Base-by-base conservation (phyloP, 176 grass and related monocot genomes). In the Lolium perenne region DNA sequence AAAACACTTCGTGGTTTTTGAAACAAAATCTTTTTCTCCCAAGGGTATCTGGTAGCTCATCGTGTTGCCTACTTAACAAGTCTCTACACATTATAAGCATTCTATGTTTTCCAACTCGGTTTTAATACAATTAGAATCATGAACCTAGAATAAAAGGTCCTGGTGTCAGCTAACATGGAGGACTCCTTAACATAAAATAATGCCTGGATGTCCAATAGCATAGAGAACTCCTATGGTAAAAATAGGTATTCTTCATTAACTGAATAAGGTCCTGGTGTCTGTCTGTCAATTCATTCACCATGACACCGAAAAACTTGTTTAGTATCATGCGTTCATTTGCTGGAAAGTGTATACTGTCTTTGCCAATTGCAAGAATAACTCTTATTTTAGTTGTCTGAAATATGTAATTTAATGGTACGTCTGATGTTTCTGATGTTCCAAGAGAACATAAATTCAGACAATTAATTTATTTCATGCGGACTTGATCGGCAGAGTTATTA, bases 111-210 rank as follows among this genome's bases (percentile, higher is more conserved):
- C 41, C 67, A 57, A 75, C 48, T 35, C 8, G 17, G 58, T 41
- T 68, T 68, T 38, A 78, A 68, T 65, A 17, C 40, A 45, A 10
- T 85, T 68, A 78, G 32, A 55, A 46, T 67, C 15, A 5, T 45
- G 9, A 56, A 56, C 68, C 0, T 23, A 21, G 68, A 83, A 59
- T 81, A 67, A 81, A 67, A 81, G 79, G 16, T 81, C 32, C 29
- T 70, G 48, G 7, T 69, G 25, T 55, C 6, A 82, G 14, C 40
- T 64, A 80, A 64, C 21, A 80, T 79, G 76, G 78, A 29, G 59
- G 54, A 60, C 2, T 55, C 9, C 20, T 71, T 45, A 45, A 71
- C 38, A 43, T 8, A 18, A 71, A 54, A 35, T 38, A 54, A 71
- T 38, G 17, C 35, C 38, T 18, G 41, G 68, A 67, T 78, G 53